Evolutionary conservation across 2,329 filamentous ascomycete species (phyloP).

Genomic region (Clonostachys byssicola): DNA sequence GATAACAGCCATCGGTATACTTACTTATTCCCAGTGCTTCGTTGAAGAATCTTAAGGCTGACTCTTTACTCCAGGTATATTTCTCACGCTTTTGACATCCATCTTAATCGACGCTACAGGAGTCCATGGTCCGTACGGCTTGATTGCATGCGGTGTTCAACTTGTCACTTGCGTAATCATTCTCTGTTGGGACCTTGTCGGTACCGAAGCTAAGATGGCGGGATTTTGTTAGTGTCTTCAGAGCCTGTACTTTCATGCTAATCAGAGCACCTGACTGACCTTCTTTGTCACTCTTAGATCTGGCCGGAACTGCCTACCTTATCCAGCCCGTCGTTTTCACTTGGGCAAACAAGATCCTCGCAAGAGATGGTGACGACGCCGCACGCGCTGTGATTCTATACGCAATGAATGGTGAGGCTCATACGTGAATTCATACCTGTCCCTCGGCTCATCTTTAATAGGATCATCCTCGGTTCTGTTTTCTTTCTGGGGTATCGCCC

Average conservation of each 20-base stretch:
- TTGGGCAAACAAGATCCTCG: conserved; percentile 30
- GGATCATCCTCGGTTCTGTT: conserved; percentile 26
- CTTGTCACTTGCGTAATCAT: conserved; percentile 24
- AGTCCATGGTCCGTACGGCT: conserved; percentile 22
- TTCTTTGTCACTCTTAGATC: conserved; percentile 11
- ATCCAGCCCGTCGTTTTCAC: conserved; percentile 32
- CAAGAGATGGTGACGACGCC: conserved; percentile 28
- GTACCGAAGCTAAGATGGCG: conserved; percentile 12
- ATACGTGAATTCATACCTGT: too few relatives aligned
- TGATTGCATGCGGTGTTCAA: conserved; percentile 22
- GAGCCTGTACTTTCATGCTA: not conserved
- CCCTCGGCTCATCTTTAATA: not conserved
- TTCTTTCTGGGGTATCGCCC: conserved; percentile 30
- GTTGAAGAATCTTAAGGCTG: not conserved
- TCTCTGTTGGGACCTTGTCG: conserved; percentile 18
- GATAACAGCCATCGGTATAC: conserved; percentile 21
- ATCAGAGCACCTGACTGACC: conserved; percentile 14
- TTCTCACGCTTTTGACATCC: conserved; percentile 22
- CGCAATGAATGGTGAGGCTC: conserved; percentile 23
- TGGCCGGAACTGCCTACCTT: conserved; percentile 31
- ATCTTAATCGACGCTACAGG: conserved; percentile 29
- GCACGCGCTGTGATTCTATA: conserved; percentile 27
- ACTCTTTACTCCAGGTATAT: conserved; percentile 7
- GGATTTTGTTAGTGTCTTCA: conserved; percentile 6
- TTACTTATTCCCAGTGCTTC: not conserved